A percentile compares a stretch with the other conserved stretches of the same genome.
Conservation (phyloP, 306 rosid genomes). For the Vigna nakashimae region DNA sequence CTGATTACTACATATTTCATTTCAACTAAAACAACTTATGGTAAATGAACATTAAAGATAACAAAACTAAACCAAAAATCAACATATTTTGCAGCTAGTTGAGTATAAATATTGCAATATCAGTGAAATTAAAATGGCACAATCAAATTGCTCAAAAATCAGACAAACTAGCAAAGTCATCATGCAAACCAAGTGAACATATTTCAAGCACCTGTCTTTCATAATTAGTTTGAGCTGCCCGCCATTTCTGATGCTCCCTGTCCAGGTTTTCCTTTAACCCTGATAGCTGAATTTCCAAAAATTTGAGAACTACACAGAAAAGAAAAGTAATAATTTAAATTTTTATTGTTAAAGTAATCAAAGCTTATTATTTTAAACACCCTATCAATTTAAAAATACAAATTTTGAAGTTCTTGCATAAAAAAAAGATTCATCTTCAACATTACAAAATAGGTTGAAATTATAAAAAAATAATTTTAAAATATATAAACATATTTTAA, state of each 20-base stretch:
- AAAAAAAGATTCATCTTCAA: too few species aligned
- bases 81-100: conserved; percentile 10
- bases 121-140: not conserved
- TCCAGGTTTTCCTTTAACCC: conserved; percentile 78
- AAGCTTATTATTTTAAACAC: too few species aligned
- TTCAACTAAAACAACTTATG: not conserved
- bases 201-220: conserved; percentile 83
- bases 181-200: not conserved
- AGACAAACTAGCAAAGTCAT: not conserved
- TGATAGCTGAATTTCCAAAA: conserved; percentile 77
- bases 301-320: conserved; percentile 64
- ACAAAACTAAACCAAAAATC: not conserved
- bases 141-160: not conserved
- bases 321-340: not conserved
- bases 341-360: too few species aligned
- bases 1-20: not conserved
- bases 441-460: too few species aligned
- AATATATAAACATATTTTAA: too few species aligned
- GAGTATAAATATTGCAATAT: not conserved
- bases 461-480: too few species aligned
- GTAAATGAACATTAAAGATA: not conserved
- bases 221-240: conserved; percentile 82
- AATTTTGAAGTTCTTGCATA: too few species aligned
- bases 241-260: conserved; percentile 79
- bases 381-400: too few species aligned